Evolutionary conservation across 139 green algal species (phyloP).

Genomic region (Volvox reticuliferus): DNA sequence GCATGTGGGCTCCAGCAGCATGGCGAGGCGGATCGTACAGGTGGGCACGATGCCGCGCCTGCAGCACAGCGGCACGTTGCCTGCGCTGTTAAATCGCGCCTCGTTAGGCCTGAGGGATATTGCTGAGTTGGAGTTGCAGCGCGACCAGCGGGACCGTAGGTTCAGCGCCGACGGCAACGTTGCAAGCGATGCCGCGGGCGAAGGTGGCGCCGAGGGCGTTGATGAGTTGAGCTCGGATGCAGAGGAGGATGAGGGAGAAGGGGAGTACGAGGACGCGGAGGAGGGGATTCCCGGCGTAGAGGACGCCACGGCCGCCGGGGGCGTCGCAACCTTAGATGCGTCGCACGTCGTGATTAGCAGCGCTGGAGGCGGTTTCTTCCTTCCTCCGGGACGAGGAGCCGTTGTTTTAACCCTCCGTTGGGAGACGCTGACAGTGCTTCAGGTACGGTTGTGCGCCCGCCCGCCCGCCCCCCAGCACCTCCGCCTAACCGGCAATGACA

Average conservation of each 20-base stretch:
- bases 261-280: neutral
- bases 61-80: neutral
- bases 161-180: neutral
- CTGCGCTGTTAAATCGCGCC: neutral
- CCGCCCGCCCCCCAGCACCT: no score
- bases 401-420: slow-evolving; percentile 9
- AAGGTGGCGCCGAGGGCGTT: neutral
- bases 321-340: neutral
- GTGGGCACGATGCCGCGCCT: neutral
- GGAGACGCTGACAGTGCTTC: slow-evolving; percentile 27
- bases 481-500: no score
- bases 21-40: neutral
- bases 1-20: neutral
- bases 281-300: neutral
- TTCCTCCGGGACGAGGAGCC: neutral
- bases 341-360: neutral
- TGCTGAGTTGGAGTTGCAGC: neutral
- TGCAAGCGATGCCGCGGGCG: neutral
- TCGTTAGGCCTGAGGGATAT: neutral
- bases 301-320: neutral
- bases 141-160: neutral
- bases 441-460: neutral
- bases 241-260: neutral
- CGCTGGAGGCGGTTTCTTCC: neutral
- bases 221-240: neutral